A percentile compares a stretch with the other conserved stretches of the same genome.
phyloP scores from a whole-genome alignment of 805 yeast species.

The Zygotorulaspora chibaensis region DNA sequence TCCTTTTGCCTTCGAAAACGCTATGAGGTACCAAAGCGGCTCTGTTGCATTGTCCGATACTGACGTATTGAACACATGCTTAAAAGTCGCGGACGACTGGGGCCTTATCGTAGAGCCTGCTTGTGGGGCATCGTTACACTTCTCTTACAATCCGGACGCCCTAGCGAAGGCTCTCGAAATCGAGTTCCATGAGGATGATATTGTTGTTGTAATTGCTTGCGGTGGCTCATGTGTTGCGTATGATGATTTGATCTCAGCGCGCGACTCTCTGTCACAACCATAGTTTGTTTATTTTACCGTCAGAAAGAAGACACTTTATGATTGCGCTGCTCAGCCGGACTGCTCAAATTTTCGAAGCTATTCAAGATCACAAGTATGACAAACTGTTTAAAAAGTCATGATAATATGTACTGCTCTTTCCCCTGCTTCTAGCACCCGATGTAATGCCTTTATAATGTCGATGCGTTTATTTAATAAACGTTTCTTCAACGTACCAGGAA shows the following conservation, averaged over 20 bases:
- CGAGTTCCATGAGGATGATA: slow-evolving; percentile 35
- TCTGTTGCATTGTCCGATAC: slow-evolving; percentile 47
- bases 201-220: slow-evolving; percentile 52
- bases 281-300: too few species aligned
- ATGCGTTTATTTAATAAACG: too few species aligned
- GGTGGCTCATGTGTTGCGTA: slow-evolving; percentile 42
- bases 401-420: too few species aligned
- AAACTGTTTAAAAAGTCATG: too few species aligned
- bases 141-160: slow-evolving; percentile 36
- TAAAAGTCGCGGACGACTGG: slow-evolving; percentile 47
- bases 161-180: slow-evolving; percentile 22
- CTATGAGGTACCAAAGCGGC: slow-evolving; percentile 37
- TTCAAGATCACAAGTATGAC: too few species aligned
- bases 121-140: slow-evolving; percentile 62
- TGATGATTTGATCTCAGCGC: slow-evolving; percentile 18
- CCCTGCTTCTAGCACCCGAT: too few species aligned
- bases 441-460: too few species aligned
- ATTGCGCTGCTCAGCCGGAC: too few species aligned
- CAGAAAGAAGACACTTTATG: too few species aligned
- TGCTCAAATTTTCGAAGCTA: too few species aligned
- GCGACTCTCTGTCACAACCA: too few species aligned
- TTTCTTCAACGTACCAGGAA: too few species aligned
- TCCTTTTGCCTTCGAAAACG: slow-evolving; percentile 44
- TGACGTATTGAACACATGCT: slow-evolving; percentile 52
- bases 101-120: slow-evolving; percentile 61